Evolutionary conservation across 1,284 basidiomycete species (phyloP), one percentile per base, ranked within the genome.

Genomic region (Singerocomus inundabilis): DNA sequence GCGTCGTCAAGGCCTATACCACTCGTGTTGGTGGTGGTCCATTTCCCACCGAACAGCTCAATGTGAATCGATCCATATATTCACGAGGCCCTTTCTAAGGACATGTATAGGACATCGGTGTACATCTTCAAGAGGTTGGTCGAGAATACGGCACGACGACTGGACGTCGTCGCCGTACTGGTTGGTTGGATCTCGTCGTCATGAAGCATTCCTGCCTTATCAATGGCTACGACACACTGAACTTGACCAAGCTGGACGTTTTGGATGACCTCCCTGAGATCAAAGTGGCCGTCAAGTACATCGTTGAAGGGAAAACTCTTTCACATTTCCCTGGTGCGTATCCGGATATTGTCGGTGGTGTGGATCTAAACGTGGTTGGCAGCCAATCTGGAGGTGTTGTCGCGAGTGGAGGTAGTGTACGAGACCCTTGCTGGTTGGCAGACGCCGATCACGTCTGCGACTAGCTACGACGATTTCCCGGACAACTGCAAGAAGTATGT

Each of bases 1-100:
- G 96, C 54, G 96, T 99, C 52, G 79, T 96, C 70, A 99, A 98
- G 72, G 96, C 96, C 3, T 99, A 99, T 70, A 98, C 97, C 18
- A 98, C 96, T 4, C 85, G 96, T 37, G 96, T 99, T 26, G 96
- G 96, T 18, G 93, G 93, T 46, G 96, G 96, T 1, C 96, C 96
- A 10, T 99, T 99, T 81, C 94, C 97, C 5, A 93, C 93, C 5
- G 96, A 99, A 72, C 91, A 95, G 67, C 79, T 95, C 55, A 91
- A 95, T 69, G 86, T 90, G 52, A 49, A 83, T 74, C 9, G 16
- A 47, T 49, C 18, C 33, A 25, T 47, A 21, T 21, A 6, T 36
- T 38, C 24, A 21, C 9, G 11, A 3, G 1, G 7, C 34, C 15
- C 2, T 18, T 30, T 41, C 44, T 54, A 39, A 53, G 1, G 15